A percentile compares a stretch with the other conserved stretches of the same genome.
phyloP scores from a whole-genome alignment of 2,329 filamentous ascomycete genomes.

The Ophiostoma angusticollis region DNA sequence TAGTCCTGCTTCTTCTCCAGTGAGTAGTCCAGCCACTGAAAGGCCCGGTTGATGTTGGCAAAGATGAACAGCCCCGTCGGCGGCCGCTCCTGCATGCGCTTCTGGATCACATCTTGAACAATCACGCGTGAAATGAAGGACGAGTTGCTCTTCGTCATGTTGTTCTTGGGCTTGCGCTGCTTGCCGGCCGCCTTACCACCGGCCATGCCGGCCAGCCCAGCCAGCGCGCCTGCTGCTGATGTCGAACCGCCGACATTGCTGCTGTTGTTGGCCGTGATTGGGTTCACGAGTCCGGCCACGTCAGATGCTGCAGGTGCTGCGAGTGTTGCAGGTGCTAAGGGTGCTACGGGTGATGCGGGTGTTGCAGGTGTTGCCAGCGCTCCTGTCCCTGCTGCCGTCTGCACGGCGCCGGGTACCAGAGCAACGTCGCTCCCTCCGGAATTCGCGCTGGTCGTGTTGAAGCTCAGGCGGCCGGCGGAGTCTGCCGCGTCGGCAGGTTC shows the following conservation, averaged over 20 bases:
- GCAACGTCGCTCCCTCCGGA: constrained; percentile 11
- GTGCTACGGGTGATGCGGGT: not conserved
- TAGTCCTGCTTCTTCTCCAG: constrained; percentile 70
- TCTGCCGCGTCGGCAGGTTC: too few species aligned
- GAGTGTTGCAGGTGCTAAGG: too few species aligned
- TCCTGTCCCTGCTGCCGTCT: constrained; percentile 44
- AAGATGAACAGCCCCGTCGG: constrained; percentile 77
- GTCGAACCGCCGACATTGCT: constrained; percentile 16
- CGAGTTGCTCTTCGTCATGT: constrained; percentile 96
- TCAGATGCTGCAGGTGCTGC: not conserved
- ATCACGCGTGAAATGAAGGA: constrained; percentile 97
- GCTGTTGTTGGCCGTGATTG: constrained; percentile 22
- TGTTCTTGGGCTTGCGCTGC: constrained; percentile 89
- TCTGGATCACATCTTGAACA: constrained; percentile 67
- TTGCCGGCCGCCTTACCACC: constrained; percentile 64
- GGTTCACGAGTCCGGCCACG: not conserved
- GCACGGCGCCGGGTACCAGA: constrained; percentile 42
- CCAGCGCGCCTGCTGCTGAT: constrained; percentile 54
- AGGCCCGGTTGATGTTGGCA: constrained; percentile 87
- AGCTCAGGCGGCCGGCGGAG: constrained; percentile 12
- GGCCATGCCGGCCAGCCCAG: constrained; percentile 56
- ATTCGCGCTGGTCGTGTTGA: constrained; percentile 11
- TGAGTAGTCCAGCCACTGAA: constrained; percentile 89
- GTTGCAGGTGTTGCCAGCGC: constrained; percentile 29
- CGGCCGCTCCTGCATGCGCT: constrained; percentile 66